These are phyloP conservation scores for Xerocomus nothofagi DNA, from an alignment of 1,284 basidiomycete species.

Conservation along the genomic window DNA sequence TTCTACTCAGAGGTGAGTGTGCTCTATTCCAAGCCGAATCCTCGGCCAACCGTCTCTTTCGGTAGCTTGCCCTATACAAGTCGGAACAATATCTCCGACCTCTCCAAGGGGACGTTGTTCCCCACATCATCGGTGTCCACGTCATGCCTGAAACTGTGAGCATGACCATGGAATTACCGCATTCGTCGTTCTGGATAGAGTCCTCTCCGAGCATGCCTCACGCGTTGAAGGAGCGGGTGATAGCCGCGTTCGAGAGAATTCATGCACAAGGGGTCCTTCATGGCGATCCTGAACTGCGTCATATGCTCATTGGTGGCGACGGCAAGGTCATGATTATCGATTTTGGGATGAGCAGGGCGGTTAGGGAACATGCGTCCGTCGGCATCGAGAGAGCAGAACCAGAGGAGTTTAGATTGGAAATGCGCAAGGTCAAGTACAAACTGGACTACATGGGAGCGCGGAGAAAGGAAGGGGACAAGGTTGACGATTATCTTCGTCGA, in stretches of 20 bases:
- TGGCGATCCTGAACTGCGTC: conserved; percentile 48
- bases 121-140: conserved; percentile 53
- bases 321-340: conserved; percentile 56
- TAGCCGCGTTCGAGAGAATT: conserved; percentile 49
- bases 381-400: conserved; percentile 39
- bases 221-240: conserved; percentile 47
- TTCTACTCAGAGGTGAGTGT: conserved; percentile 44
- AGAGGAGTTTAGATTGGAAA: conserved; percentile 49
- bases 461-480: conserved; percentile 31
- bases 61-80: conserved; percentile 43
- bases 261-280: conserved; percentile 53
- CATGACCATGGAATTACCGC: conserved; percentile 54
- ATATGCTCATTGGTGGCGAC: conserved; percentile 60
- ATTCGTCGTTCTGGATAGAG: conserved; percentile 56
- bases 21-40: not conserved
- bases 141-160: conserved; percentile 39
- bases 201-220: conserved; percentile 53
- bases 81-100: conserved; percentile 45
- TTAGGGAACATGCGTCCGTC: conserved; percentile 38
- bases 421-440: conserved; percentile 55
- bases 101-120: conserved; percentile 55
- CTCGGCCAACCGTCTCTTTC: conserved; percentile 1
- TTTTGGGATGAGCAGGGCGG: conserved; percentile 49
- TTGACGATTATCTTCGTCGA: conserved; percentile 32
- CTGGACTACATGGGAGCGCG: conserved; percentile 40